These are phyloP conservation scores for Sclerospora graminicola DNA, from an alignment of 352 stramenopile genomes.

Conservation along the genomic window DNA sequence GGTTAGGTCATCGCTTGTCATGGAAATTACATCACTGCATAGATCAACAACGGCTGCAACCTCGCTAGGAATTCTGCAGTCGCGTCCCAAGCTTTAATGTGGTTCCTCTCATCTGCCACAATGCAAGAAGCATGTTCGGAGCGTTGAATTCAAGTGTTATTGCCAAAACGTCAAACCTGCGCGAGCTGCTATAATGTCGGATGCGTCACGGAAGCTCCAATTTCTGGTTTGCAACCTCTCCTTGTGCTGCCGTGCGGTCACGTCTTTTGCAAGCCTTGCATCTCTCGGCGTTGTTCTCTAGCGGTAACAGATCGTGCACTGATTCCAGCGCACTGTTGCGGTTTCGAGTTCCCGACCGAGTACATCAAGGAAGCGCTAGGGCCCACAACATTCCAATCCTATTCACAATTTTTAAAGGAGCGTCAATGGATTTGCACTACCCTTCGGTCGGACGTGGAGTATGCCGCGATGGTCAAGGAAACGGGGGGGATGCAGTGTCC, in stretches of 20 bases:
- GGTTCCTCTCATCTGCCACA: not conserved
- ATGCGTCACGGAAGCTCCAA: not conserved
- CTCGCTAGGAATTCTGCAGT: not conserved
- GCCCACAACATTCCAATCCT: slow-evolving; percentile 3
- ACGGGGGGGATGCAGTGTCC: slow-evolving; percentile 48
- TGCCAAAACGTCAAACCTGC: slow-evolving; percentile 1
- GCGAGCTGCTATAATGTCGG: slow-evolving; percentile 11
- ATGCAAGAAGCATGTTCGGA: slow-evolving; percentile 2
- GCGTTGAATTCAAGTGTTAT: not conserved
- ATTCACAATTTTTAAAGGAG: slow-evolving; percentile 34
- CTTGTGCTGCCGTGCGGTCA: slow-evolving; percentile 17
- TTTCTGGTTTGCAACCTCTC: slow-evolving; percentile 1
- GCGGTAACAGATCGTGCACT: slow-evolving; percentile 27
- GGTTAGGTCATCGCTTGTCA: not conserved
- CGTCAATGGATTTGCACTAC: slow-evolving; percentile 21
- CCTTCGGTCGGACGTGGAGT: slow-evolving; percentile 43
- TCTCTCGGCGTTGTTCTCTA: slow-evolving; percentile 18
- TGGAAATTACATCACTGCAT: not conserved
- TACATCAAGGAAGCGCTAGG: slow-evolving; percentile 16
- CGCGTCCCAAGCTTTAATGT: not conserved
- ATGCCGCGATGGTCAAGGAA: slow-evolving; percentile 24
- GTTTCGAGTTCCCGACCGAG: slow-evolving; percentile 41
- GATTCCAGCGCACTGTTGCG: slow-evolving; percentile 48
- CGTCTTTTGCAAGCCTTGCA: slow-evolving; percentile 17
- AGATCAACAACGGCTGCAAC: not conserved